Evolutionary conservation across 2,329 filamentous ascomycete species (phyloP).

Genomic region (Nemania bipapillata): DNA sequence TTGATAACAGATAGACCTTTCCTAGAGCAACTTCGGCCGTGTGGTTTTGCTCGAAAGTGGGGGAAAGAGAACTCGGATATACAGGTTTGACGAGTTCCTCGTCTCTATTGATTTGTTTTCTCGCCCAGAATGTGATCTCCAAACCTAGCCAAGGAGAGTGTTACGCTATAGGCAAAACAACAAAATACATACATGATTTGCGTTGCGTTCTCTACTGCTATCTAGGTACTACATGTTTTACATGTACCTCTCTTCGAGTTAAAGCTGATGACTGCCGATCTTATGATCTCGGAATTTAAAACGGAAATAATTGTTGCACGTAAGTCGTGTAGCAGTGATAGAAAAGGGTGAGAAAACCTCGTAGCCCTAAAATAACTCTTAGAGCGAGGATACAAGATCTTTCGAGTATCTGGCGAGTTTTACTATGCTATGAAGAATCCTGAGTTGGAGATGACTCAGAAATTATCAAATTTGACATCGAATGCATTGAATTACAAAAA

Average conservation of each 20-base stretch:
- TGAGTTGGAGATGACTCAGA: not conserved
- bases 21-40: not conserved
- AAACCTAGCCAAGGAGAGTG: no score
- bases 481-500: not conserved
- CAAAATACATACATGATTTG: no score
- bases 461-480: not conserved
- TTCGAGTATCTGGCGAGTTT: not conserved
- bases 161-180: no score
- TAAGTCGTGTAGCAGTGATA: not conserved
- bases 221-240: not conserved
- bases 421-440: not conserved
- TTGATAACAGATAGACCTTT: not conserved
- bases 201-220: no score
- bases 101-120: no score
- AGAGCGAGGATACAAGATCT: no score
- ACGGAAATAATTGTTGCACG: not conserved
- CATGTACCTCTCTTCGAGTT: no score
- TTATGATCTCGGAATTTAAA: not conserved
- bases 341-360: slow-evolving; percentile 24
- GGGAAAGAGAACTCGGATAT: no score
- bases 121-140: no score
- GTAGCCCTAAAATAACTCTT: slow-evolving; percentile 13
- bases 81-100: no score
- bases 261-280: not conserved
- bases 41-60: not conserved